phyloP scores from a whole-genome alignment of 768 basidiomycete species.

The Termitomyces titanicus region DNA sequence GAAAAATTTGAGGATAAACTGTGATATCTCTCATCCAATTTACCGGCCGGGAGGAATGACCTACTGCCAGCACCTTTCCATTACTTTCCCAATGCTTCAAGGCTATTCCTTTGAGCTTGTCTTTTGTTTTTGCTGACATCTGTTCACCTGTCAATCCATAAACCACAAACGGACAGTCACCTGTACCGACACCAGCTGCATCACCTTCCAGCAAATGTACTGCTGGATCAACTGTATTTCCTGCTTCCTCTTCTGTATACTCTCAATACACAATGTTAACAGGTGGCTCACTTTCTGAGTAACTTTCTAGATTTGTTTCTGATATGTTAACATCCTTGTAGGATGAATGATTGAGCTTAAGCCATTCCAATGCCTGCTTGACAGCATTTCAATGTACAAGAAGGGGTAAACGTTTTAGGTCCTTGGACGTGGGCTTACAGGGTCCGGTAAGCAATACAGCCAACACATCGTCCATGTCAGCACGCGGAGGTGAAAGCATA shows the following conservation, averaged over 20 bases:
- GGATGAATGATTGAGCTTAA: slow-evolving; percentile 29
- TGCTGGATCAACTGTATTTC: no score
- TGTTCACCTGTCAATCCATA: slow-evolving; percentile 23
- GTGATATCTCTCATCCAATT: slow-evolving; percentile 28
- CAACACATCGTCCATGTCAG: slow-evolving; percentile 30
- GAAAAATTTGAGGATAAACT: slow-evolving; percentile 37
- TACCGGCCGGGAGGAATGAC: no score
- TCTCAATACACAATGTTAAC: no score
- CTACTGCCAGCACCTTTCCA: slow-evolving; percentile 13
- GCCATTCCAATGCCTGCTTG: slow-evolving; percentile 26
- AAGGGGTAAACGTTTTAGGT: slow-evolving; percentile 25
- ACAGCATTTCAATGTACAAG: slow-evolving; percentile 25
- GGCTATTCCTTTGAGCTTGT: slow-evolving; percentile 18
- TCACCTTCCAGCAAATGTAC: no score
- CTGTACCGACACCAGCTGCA: no score
- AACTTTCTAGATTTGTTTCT: slow-evolving; percentile 16
- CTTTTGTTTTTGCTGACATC: no score
- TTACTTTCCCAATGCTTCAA: slow-evolving; percentile 16
- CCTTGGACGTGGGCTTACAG: slow-evolving; percentile 18
- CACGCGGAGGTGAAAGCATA: no score
- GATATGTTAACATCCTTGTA: slow-evolving; percentile 32
- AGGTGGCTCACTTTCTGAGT: slow-evolving; percentile 19
- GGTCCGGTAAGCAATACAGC: slow-evolving; percentile 29
- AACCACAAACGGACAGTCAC: slow-evolving; percentile 31
- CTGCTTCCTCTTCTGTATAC: no score